Evolutionary conservation across 371 early-diverging fungal species (phyloP).

Genomic region (Apophysomyces variabilis): DNA sequence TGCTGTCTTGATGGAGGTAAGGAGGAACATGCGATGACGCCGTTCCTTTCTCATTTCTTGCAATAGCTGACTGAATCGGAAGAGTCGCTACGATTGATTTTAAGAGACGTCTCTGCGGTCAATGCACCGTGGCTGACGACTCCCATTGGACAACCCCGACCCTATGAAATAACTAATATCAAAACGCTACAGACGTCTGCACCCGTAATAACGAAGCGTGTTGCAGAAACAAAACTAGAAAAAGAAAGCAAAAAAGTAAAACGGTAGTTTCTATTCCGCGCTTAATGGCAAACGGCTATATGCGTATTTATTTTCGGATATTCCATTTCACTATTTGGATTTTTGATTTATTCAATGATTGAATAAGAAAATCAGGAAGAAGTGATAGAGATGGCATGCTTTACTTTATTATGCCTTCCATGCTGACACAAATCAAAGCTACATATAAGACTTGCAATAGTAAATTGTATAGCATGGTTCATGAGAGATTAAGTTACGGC

Average conservation of each 20-base stretch:
- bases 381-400: too few relatives aligned
- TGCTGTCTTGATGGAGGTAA: slow-evolving; percentile 30
- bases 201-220: slow-evolving; percentile 15
- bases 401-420: too few relatives aligned
- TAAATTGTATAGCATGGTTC: too few relatives aligned
- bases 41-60: too few relatives aligned
- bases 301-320: too few relatives aligned
- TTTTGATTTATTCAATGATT: too few relatives aligned
- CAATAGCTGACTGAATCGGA: slow-evolving; percentile 27
- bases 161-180: slow-evolving; percentile 22
- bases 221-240: neutral
- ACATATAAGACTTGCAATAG: too few relatives aligned
- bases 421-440: too few relatives aligned
- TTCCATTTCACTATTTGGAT: too few relatives aligned
- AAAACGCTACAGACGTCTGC: slow-evolving; percentile 37
- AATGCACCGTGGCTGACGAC: slow-evolving; percentile 37
- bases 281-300: too few relatives aligned
- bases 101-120: slow-evolving; percentile 25
- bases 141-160: neutral
- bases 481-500: too few relatives aligned
- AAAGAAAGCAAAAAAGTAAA: neutral
- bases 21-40: neutral
- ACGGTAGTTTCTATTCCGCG: neutral
- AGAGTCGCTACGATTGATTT: slow-evolving; percentile 30
- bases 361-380: too few relatives aligned